Evolutionary conservation across 257 asterid species (phyloP).

Genomic region (Eustoma russellianum): DNA sequence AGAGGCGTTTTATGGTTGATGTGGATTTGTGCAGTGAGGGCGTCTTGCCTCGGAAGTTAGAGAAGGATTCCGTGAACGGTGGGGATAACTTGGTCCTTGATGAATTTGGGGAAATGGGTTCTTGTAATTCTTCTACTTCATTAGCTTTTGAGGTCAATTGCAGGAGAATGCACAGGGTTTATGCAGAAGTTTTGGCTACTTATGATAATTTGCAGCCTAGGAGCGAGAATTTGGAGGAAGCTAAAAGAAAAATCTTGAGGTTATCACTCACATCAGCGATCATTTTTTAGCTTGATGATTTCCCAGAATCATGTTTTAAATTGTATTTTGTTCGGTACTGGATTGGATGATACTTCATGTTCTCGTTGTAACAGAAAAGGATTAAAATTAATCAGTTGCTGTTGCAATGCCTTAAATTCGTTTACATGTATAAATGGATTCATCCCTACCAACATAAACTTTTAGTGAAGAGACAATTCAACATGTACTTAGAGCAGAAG

Average conservation of each 20-base stretch:
- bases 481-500: too few species aligned
- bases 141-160: slow-evolving; percentile 17
- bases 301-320: too few species aligned
- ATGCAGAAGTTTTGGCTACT: slow-evolving; percentile 34
- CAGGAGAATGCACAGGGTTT: slow-evolving; percentile 33
- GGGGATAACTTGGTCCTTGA: slow-evolving; percentile 11
- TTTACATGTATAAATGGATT: too few species aligned
- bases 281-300: too few species aligned
- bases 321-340: too few species aligned
- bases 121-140: slow-evolving; percentile 12
- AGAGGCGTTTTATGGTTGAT: slow-evolving; percentile 1
- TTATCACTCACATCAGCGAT: slow-evolving; percentile 1
- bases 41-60: slow-evolving; percentile 15
- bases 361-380: too few species aligned
- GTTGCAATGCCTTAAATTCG: too few species aligned
- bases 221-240: slow-evolving; percentile 29
- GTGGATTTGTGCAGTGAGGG: slow-evolving; percentile 21
- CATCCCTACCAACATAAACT: too few species aligned
- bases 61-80: slow-evolving; percentile 16
- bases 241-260: slow-evolving; percentile 54
- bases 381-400: too few species aligned
- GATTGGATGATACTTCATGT: too few species aligned
- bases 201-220: slow-evolving; percentile 30
- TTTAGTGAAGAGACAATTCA: too few species aligned
- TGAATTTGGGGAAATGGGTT: slow-evolving; percentile 14